These are phyloP conservation scores for Sisymbrium irio DNA, from an alignment of 345 rosid genomes.

Conservation along the genomic window DNA sequence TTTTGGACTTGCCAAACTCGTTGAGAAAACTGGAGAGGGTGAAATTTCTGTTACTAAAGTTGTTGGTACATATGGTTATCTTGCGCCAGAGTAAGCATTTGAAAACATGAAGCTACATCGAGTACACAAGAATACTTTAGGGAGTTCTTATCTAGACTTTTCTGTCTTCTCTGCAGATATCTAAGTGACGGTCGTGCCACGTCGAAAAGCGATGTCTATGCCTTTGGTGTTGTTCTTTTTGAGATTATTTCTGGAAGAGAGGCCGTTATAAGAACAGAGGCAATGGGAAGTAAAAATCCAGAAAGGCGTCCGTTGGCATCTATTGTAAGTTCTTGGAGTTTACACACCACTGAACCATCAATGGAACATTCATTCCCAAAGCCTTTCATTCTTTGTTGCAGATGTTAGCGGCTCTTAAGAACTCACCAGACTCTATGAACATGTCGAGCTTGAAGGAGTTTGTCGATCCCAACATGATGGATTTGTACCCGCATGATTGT, in stretches of 20 bases:
- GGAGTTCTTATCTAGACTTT: conserved; percentile 7
- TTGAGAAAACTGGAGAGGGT: conserved; percentile 71
- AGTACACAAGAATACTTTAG: neutral
- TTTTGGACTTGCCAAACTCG: conserved; percentile 91
- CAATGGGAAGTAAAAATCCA: conserved; percentile 51
- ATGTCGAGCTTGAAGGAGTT: conserved; percentile 71
- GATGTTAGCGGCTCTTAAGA: conserved; percentile 77
- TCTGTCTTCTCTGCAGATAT: conserved; percentile 49
- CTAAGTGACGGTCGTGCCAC: conserved; percentile 87
- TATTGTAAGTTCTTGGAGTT: conserved; percentile 51
- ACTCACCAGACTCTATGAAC: conserved; percentile 65
- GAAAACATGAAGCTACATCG: neutral
- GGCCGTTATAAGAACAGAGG: conserved; percentile 72
- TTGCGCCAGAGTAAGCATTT: conserved; percentile 88
- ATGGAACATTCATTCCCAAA: neutral
- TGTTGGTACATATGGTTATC: conserved; percentile 94
- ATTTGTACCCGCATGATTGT: conserved; percentile 92
- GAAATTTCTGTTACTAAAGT: conserved; percentile 85
- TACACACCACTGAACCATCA: neutral
- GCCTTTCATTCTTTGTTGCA: conserved; percentile 31
- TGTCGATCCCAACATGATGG: conserved; percentile 76
- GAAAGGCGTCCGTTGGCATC: conserved; percentile 89
- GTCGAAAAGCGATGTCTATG: conserved; percentile 87
- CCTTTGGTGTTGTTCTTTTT: conserved; percentile 93
- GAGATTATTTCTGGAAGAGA: conserved; percentile 88